phyloP scores from a whole-genome alignment of 306 rosid species.

The Crataegus laevigata region DNA sequence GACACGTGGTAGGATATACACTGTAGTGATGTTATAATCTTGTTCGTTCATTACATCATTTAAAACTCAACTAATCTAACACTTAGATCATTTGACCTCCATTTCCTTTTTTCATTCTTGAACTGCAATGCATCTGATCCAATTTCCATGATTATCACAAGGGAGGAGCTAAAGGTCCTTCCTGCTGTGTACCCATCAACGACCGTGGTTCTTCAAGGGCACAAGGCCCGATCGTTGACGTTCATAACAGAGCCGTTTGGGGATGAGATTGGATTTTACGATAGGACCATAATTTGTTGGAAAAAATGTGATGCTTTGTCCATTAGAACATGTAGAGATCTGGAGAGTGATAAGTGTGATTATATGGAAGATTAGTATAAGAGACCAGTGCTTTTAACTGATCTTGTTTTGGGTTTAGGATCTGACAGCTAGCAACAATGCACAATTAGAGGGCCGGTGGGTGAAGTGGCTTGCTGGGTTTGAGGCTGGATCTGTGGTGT shows the following conservation, averaged over 20 bases:
- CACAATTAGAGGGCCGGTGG: conserved; percentile 16
- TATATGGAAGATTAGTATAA: conserved; percentile 27
- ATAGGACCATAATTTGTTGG: conserved; percentile 14
- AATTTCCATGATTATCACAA: no score
- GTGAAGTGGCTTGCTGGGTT: conserved; percentile 32
- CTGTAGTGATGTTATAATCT: no score
- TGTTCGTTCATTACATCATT: no score
- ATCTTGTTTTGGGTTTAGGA: conserved; percentile 19
- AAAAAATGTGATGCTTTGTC: conserved; percentile 36
- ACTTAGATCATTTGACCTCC: no score
- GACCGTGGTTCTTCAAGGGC: conserved; percentile 29
- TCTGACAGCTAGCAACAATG: neutral
- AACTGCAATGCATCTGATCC: no score
- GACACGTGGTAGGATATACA: no score
- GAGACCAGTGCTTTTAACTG: conserved; percentile 33
- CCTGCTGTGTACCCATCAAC: conserved; percentile 51
- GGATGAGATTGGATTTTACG: conserved; percentile 28
- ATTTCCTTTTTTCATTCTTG: no score
- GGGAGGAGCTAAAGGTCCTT: conserved; percentile 28
- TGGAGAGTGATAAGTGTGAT: conserved; percentile 37
- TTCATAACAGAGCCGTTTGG: conserved; percentile 36
- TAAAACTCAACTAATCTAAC: no score
- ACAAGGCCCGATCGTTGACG: conserved; percentile 16
- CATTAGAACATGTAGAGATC: conserved; percentile 38
- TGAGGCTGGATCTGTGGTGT: conserved; percentile 17